A percentile compares a stretch with the other conserved stretches of the same genome.
phyloP scores from a whole-genome alignment of 2,329 filamentous ascomycete genomes.

The Nothophaeocryptopus gaeumannii region DNA sequence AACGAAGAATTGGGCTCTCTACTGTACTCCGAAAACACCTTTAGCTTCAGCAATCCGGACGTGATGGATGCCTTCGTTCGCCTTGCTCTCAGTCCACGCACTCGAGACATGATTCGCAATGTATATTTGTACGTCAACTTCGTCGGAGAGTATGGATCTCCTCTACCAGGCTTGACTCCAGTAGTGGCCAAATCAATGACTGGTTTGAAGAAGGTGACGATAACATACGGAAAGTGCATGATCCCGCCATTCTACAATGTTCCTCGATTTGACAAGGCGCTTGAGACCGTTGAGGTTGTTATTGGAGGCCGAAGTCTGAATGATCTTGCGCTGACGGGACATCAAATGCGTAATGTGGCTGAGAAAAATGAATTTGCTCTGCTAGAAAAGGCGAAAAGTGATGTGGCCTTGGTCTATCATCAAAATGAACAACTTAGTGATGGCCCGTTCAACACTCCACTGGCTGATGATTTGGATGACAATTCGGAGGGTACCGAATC shows the following conservation, averaged over 20 bases:
- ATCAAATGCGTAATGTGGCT: background rate
- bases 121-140: constrained; percentile 1
- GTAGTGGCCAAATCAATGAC: background rate
- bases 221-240: constrained; percentile 1
- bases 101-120: background rate
- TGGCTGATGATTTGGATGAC: no score
- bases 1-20: background rate
- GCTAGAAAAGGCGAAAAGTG: background rate
- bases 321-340: background rate
- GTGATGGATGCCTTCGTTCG: constrained; percentile 1
- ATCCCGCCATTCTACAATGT: background rate
- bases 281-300: background rate
- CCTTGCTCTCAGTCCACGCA: background rate
- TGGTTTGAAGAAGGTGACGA: background rate
- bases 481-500: no score
- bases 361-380: constrained; percentile 3
- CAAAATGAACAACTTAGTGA: no score
- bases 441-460: no score
- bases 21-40: background rate
- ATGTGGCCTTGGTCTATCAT: no score
- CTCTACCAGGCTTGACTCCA: background rate
- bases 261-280: background rate
- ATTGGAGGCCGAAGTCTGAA: background rate
- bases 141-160: constrained; percentile 1
- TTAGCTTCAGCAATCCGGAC: constrained; percentile 1